Conservation (phyloP, 1,284 basidiomycete species). For the Flammula alnicola region DNA sequence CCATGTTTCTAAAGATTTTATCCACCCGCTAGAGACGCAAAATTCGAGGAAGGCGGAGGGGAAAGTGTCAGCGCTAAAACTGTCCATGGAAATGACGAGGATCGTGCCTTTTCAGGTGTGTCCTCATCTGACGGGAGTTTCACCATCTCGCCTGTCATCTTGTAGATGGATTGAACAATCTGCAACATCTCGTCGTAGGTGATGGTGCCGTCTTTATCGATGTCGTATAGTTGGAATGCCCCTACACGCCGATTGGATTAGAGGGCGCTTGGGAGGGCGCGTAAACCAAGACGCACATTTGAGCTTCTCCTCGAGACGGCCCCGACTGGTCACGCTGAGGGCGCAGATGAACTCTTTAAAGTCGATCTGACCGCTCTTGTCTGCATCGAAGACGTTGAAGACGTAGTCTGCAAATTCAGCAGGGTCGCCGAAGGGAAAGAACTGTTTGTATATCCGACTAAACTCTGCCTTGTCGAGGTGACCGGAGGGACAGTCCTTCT, state of each 20-base stretch:
- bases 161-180: constrained; percentile 96
- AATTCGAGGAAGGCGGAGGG: not conserved
- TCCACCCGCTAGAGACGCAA: constrained; percentile 76
- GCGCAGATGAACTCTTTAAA: constrained; percentile 99
- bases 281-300: constrained; percentile 77
- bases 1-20: constrained; percentile 96
- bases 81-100: too few relatives aligned
- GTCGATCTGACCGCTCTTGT: constrained; percentile 95
- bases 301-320: constrained; percentile 96
- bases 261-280: constrained; percentile 15
- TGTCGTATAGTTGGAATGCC: constrained; percentile 99
- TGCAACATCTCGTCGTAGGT: constrained; percentile 99
- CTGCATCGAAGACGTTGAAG: constrained; percentile 97
- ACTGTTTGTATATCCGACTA: constrained; percentile 98
- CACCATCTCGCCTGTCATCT: constrained; percentile 99
- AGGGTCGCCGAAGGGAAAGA: constrained; percentile 99
- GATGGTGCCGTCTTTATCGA: constrained; percentile 96
- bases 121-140: constrained; percentile 97
- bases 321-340: constrained; percentile 92
- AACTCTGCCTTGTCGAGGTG: constrained; percentile 97
- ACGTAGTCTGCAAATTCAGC: constrained; percentile 98
- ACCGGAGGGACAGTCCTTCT: constrained; percentile 98
- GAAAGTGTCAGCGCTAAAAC: not conserved
- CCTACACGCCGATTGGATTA: constrained; percentile 55
- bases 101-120: constrained; percentile 95